Evolutionary conservation across 192 early-diverging fungal genomes (phyloP), one percentile per base, ranked within the genome.

Genomic region (Blastocladiella britannica): DNA sequence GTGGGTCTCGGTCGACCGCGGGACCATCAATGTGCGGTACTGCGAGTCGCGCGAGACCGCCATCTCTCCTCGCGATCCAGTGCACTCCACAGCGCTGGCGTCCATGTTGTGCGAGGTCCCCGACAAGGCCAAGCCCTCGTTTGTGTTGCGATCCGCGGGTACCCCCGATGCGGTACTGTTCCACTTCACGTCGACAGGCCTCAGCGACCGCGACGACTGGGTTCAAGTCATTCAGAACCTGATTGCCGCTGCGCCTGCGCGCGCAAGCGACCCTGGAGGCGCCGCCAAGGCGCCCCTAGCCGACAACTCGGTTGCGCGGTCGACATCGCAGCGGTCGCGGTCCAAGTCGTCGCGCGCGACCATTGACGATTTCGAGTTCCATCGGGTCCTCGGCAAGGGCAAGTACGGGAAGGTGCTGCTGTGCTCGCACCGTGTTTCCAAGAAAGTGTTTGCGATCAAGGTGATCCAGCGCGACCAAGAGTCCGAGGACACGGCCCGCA

Each of bases 381-480:
- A 72, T 30, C 25, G 55, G n/a, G 70, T 72, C 23, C 55, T 72
- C 28, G 70, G 70, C 7, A 56, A 66, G 23, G 70, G 70, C 22
- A 72, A 72, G 54, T 72, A 63, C 60, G 70, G 63, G 6, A 72
- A 70, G 54, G 69, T 71, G 29, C 57, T 72, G 29, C 65, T 72
- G 15, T 72, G 70, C 55, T 67, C 62, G 54, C 67, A 68, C 56
- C 64, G 65, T 29, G 65, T 68, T 1, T 68, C 73, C n/a, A 55
- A 62, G n/a, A 63, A 70, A 51, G 70, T 66, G 23, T 75, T 63
- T 59, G 70, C 73, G n/a, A 73, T 72, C 59, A 74, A 74, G 64
- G 71, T 74, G 26, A 58, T 73, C 25, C 28, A 47, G 25, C 72
- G 72, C 15, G 37, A 47, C n/a, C 37, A 9, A 9, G 37, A 47